Conservation (phyloP, 148 eudicot genomes). For the Spergularia marina region DNA sequence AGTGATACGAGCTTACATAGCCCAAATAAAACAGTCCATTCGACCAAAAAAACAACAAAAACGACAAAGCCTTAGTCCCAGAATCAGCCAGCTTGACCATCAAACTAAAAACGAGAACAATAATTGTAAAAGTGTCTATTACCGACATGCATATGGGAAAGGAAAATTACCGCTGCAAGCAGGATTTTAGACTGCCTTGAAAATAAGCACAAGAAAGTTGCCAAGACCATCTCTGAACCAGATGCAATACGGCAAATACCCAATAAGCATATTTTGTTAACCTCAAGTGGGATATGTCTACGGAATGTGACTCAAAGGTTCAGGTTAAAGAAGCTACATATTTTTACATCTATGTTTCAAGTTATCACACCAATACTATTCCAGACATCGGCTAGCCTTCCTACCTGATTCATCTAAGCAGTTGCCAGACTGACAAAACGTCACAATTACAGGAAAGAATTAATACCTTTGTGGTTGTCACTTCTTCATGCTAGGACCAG, state of each 20-base stretch:
- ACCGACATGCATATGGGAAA: too few relatives aligned
- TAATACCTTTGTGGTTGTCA: neutral
- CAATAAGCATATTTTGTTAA: conserved; percentile 4
- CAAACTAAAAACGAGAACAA: too few relatives aligned
- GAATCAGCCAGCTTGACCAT: too few relatives aligned
- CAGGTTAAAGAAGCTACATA: conserved; percentile 16
- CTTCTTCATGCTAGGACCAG: conserved; percentile 45
- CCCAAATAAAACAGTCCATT: too few relatives aligned
- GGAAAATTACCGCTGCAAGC: too few relatives aligned
- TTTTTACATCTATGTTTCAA: conserved; percentile 20
- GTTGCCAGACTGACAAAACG: neutral
- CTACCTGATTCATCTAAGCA: conserved; percentile 1
- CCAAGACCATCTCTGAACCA: neutral
- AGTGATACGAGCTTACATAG: too few relatives aligned
- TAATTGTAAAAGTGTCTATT: too few relatives aligned
- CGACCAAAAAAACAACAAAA: too few relatives aligned
- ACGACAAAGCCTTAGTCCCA: too few relatives aligned
- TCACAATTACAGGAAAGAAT: neutral
- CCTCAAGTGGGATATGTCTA: conserved; percentile 2
- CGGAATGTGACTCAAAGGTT: conserved; percentile 2
- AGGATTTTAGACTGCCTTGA: too few relatives aligned
- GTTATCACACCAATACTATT: conserved; percentile 9
- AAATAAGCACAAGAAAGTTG: too few relatives aligned
- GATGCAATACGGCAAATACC: neutral
- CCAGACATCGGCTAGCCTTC: neutral